phyloP scores from a whole-genome alignment of 257 asterid species.

The Primulina eburnea region DNA sequence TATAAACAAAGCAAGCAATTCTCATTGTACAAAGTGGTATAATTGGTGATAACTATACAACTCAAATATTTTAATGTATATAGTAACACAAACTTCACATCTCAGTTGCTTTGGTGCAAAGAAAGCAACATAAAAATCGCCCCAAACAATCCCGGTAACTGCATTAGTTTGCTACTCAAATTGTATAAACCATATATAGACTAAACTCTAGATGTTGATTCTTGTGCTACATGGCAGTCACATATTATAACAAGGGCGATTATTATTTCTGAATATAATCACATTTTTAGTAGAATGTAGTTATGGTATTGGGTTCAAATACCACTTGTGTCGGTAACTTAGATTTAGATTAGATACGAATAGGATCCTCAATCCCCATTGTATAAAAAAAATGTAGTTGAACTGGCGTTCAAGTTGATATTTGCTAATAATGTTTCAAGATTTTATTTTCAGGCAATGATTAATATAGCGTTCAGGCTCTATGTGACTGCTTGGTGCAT shows the following conservation, averaged over 20 bases:
- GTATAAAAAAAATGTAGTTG: background rate
- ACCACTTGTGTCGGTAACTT: no score
- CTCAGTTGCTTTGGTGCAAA: no score
- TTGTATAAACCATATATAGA: conserved; percentile 21
- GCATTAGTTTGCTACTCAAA: background rate
- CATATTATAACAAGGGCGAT: background rate
- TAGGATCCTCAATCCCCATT: no score
- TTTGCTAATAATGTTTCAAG: background rate
- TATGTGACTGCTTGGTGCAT: conserved; percentile 50
- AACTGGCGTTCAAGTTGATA: background rate
- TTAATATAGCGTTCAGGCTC: conserved; percentile 50
- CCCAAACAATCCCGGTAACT: background rate
- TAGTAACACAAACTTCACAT: no score
- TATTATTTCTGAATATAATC: background rate
- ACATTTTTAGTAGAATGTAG: background rate
- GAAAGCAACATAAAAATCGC: no score
- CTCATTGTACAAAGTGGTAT: background rate
- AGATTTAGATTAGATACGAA: no score
- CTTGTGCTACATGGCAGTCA: conserved; percentile 26
- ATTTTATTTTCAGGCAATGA: conserved; percentile 33
- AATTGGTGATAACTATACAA: no score
- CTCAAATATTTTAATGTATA: no score
- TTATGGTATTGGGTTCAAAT: no score
- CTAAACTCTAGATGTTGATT: conserved; percentile 39
- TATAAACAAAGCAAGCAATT: background rate